Conservation (phyloP, 257 asterid genomes). For the Anisodus tanguticus region DNA sequence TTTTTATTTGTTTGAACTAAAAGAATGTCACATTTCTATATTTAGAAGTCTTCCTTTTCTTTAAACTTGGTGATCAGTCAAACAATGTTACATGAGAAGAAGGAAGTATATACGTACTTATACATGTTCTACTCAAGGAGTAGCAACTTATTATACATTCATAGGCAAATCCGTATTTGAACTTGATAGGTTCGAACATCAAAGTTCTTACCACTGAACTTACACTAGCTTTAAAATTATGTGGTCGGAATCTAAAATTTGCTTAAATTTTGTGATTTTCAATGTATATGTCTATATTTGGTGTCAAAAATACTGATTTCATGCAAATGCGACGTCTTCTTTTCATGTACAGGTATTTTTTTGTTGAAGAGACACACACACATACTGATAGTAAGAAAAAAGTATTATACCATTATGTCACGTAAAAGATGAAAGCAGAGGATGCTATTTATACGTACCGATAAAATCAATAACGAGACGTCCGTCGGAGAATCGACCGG, state of each 20-base stretch:
- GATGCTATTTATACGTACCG: background rate
- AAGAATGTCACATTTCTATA: too few species aligned
- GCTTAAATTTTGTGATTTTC: background rate
- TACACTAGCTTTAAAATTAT: background rate
- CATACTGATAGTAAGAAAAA: too few species aligned
- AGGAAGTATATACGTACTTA: too few species aligned
- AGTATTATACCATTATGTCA: background rate
- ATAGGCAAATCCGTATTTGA: background rate
- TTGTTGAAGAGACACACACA: too few species aligned
- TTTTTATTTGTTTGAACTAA: too few species aligned
- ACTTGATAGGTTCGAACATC: background rate
- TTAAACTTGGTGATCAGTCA: too few species aligned
- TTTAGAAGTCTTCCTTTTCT: too few species aligned
- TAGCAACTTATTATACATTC: too few species aligned
- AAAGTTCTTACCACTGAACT: background rate
- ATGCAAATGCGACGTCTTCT: background rate
- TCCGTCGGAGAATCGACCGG: constrained; percentile 45
- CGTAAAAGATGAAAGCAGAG: background rate
- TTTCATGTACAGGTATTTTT: background rate
- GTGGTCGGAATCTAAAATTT: background rate
- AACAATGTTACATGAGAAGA: too few species aligned
- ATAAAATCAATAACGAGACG: constrained; percentile 38
- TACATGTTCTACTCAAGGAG: too few species aligned
- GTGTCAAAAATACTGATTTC: background rate
- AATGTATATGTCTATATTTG: background rate